A percentile compares a stretch with the other conserved stretches of the same genome.
Evolutionary conservation across 2,329 filamentous ascomycete genomes (phyloP).

Genomic region (Nothomitra cinnamomea): DNA sequence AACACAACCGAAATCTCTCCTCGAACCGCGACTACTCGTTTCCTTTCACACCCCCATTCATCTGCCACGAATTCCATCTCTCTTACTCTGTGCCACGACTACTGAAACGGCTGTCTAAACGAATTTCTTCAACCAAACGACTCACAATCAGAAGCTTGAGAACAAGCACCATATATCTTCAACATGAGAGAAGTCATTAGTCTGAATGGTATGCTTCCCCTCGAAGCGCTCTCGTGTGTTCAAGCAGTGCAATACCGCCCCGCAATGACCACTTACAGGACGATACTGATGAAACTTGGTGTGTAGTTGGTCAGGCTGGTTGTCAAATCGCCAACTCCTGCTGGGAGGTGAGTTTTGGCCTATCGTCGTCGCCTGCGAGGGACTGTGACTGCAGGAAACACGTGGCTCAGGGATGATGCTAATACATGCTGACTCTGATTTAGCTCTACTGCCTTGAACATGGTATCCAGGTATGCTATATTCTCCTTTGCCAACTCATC

Average conservation of each 20-base stretch:
- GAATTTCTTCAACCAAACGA: neutral
- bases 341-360: slow-evolving; percentile 76
- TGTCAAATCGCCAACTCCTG: slow-evolving; percentile 99
- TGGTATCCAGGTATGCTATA: slow-evolving; percentile 68
- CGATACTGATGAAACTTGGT: neutral
- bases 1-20: slow-evolving; percentile 1
- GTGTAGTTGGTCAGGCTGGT: slow-evolving; percentile 96
- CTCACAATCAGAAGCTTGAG: neutral
- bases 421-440: slow-evolving; percentile 20
- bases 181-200: slow-evolving; percentile 99
- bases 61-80: neutral
- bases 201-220: slow-evolving; percentile 69
- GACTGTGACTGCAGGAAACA: neutral
- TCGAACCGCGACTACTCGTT: neutral
- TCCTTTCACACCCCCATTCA: neutral
- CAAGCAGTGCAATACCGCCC: slow-evolving; percentile 23
- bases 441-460: slow-evolving; percentile 99
- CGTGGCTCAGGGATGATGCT: slow-evolving; percentile 10
- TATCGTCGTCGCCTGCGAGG: slow-evolving; percentile 5
- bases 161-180: slow-evolving; percentile 15
- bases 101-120: neutral
- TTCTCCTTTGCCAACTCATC: slow-evolving; percentile 7
- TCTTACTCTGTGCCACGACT: neutral
- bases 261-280: neutral
- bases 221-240: slow-evolving; percentile 16